Evolutionary conservation across 257 asterid genomes (phyloP).

Genomic region (Anisodus acutangulus): DNA sequence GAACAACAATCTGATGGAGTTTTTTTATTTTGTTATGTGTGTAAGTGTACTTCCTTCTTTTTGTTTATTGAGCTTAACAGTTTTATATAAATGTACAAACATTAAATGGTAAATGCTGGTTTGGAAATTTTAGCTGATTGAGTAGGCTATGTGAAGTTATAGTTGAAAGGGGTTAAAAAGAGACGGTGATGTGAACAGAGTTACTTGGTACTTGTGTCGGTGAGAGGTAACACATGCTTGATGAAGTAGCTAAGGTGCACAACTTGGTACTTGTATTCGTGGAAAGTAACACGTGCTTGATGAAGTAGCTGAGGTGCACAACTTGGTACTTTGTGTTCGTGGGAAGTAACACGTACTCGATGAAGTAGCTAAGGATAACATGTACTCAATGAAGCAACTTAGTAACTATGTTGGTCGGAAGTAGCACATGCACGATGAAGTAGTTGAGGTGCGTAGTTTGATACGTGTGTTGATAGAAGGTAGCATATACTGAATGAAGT

Average conservation of each 20-base stretch:
- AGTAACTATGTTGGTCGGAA: no score
- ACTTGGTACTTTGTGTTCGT: no score
- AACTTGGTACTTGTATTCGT: no score
- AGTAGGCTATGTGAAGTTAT: background rate
- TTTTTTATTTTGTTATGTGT: no score
- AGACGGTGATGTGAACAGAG: background rate
- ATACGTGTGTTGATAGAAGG: background rate
- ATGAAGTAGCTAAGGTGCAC: background rate
- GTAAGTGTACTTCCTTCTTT: background rate
- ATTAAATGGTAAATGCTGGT: background rate
- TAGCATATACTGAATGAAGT: no score
- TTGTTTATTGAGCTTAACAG: background rate
- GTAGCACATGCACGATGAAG: background rate
- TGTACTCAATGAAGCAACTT: no score
- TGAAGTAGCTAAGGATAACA: no score
- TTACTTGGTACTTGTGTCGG: background rate
- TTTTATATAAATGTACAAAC: background rate
- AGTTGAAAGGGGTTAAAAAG: background rate
- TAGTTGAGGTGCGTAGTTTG: background rate
- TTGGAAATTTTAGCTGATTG: background rate
- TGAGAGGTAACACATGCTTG: rapidly evolving
- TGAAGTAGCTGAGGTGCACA: background rate
- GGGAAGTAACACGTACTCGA: no score
- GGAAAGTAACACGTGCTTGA: no score
- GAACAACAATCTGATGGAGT: background rate